Evolutionary conservation across 805 yeast species (phyloP).

Genomic region (Candida lessepsii): DNA sequence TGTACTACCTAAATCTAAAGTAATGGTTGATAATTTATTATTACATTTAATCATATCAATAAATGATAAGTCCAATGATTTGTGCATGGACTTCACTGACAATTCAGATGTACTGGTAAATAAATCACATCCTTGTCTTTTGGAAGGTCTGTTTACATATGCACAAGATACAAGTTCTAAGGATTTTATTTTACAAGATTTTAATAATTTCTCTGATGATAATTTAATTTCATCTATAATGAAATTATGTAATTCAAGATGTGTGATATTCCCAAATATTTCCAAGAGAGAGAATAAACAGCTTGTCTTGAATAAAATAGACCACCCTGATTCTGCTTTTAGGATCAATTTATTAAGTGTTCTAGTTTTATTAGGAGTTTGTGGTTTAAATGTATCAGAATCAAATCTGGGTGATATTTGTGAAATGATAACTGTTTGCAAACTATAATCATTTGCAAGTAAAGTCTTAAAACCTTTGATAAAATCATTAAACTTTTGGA

Average conservation of each 20-base stretch:
- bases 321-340: slow-evolving; percentile 49
- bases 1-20: slow-evolving; percentile 49
- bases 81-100: slow-evolving; percentile 36
- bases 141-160: slow-evolving; percentile 16
- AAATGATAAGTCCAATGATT: slow-evolving; percentile 48
- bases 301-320: slow-evolving; percentile 46
- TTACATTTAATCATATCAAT: slow-evolving; percentile 45
- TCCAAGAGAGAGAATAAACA: slow-evolving; percentile 48
- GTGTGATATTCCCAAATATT: slow-evolving; percentile 35
- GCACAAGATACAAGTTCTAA: slow-evolving; percentile 23
- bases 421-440: slow-evolving; percentile 38
- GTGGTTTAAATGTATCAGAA: slow-evolving; percentile 21
- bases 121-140: slow-evolving; percentile 26
- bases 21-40: slow-evolving; percentile 34
- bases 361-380: slow-evolving; percentile 17
- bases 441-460: slow-evolving; percentile 40
- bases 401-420: slow-evolving; percentile 52
- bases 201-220: background rate
- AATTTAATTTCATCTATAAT: slow-evolving; percentile 44
- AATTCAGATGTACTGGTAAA: slow-evolving; percentile 41
- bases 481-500: slow-evolving; percentile 24
- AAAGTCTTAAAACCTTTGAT: slow-evolving; percentile 27
- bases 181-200: slow-evolving; percentile 12
- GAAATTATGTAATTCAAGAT: slow-evolving; percentile 45
- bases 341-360: slow-evolving; percentile 33